phyloP scores from a whole-genome alignment of 345 rosid genomes.

The Rhodomyrtus tomentosa region DNA sequence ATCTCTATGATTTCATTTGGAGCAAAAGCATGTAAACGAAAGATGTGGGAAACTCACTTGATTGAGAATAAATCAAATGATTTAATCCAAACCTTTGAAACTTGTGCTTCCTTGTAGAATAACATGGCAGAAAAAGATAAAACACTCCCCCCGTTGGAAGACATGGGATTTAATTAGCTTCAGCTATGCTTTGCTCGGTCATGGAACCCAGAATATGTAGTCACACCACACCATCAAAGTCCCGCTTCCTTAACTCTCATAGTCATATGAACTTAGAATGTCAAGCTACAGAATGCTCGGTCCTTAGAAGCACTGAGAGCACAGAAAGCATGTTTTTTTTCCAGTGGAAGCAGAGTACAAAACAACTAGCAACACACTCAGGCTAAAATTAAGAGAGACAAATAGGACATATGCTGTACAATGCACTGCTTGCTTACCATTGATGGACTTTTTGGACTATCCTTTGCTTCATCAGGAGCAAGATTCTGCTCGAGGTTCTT shows the following conservation, averaged over 20 bases:
- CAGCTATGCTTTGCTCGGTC: not conserved
- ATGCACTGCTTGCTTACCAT: slow-evolving; percentile 20
- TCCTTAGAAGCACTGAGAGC: not conserved
- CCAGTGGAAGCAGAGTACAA: not conserved
- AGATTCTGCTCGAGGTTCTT: slow-evolving; percentile 23
- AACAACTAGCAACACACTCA: not conserved
- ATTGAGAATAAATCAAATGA: not conserved
- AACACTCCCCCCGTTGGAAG: not conserved
- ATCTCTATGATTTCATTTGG: not conserved
- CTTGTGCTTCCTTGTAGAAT: not conserved
- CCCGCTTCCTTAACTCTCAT: not conserved
- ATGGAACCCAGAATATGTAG: not conserved
- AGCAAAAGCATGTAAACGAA: not conserved
- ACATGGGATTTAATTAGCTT: not conserved
- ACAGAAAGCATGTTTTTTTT: not conserved
- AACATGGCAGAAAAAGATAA: not conserved
- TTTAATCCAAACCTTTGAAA: not conserved
- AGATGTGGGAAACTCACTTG: not conserved
- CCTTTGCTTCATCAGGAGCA: slow-evolving; percentile 44
- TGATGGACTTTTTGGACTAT: slow-evolving; percentile 22
- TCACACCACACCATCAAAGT: not conserved
- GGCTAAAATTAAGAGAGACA: not conserved
- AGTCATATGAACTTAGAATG: not conserved
- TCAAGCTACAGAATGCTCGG: not conserved
- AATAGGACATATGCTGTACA: not conserved